Evolutionary conservation across 2,329 filamentous ascomycete genomes (phyloP), one percentile per base, ranked within the genome.

Genomic region (Pseudopithomyces chartarum): DNA sequence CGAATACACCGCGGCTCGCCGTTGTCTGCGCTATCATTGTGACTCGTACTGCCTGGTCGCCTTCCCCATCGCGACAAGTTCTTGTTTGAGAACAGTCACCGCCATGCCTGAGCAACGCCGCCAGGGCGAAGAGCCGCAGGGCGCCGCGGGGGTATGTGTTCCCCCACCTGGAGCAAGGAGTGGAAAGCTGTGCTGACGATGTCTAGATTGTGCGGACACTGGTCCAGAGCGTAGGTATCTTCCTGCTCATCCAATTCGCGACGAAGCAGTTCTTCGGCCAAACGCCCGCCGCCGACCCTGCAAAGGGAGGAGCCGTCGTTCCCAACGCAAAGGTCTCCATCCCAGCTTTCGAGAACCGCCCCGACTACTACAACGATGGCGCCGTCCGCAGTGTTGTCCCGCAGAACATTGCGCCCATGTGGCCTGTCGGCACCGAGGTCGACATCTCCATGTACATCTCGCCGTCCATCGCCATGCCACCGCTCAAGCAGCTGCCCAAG

Each of bases 401-500:
- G 1, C 83, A 88, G 63, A 84, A 83, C 55, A 82, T 97, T 59
- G 90, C 90, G 36, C 93, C 95, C 20, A 92, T 98, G 69, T 99
- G 95, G 95, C 87, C 91, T 2, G 80, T 84, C 46, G 87, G 95
- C 72, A 90, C 87, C 67, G 80, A 85, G 57, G 77, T 99, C 64
- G 95, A 99, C 76, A 86, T 99, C 66, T 82, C 86, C 63, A 85
- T 99, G 71, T 95, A 94, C 66, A 85, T 98, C 54, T 94, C 92
- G 46, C 85, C 90, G 12, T 90, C 89, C 10, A 83, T 90, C 62
- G 84, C 85, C 33, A 85, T 91, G 58, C 86, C 85, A 13, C 84
- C 89, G 20, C 81, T 97, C 64, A 84, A 85, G 60, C 81, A 85
- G 47, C 82, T 87, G 39, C 82, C 89, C 2, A 78, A 84, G 46